Base-by-base conservation (phyloP, 805 yeast genomes). In the Saccharomycopsis schoenii region DNA sequence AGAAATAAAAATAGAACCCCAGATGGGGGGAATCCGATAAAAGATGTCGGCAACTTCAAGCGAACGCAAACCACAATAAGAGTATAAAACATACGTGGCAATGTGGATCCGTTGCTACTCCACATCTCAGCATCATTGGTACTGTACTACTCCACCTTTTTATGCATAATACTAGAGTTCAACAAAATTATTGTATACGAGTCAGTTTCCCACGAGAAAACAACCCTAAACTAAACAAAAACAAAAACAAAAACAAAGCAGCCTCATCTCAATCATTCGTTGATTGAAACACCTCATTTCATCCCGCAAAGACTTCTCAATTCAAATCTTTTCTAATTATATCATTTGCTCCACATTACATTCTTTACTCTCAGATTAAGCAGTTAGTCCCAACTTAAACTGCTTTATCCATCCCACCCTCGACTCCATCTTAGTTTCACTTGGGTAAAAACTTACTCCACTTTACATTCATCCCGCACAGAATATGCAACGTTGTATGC, bases 21-120 rank as follows among this genome's bases (percentile, higher is more conserved):
- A 9, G 52, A 47, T 24, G 15, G 10, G 34, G n/a, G 52, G 52
- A 47, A 21, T 47, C 52, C 52, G 52, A 47, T 10, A 11, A 47
- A 4, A 3, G 15, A 25, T 47, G 34, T 14, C 4, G 52, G 52
- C 24, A 47, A 47, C 34, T 47, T 47, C 52, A 47, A 47, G 52
- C 52, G 52, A 47, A 15, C 21, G 19, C 34, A 9, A 21, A 21
- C 21, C 24, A 47, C n/a, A n/a, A n/a, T n/a, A n/a, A n/a, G n/a
- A n/a, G n/a, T n/a, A n/a, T n/a, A n/a, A n/a, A n/a, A n/a, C n/a
- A 47, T 47, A 47, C 52, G 52, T 47, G 52, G 52, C 52, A 21
- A 25, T 12, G 15, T 10, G 24, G 21, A 21, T 6, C 34, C 8
- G 19, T 21, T 47, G 19, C 8, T 47, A 47, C 52, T 47, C 52